A percentile compares a stretch with the other conserved stretches of the same genome.
Conservation (phyloP, 2,329 filamentous ascomycete species). For the Alternaria novae-zelandiae region DNA sequence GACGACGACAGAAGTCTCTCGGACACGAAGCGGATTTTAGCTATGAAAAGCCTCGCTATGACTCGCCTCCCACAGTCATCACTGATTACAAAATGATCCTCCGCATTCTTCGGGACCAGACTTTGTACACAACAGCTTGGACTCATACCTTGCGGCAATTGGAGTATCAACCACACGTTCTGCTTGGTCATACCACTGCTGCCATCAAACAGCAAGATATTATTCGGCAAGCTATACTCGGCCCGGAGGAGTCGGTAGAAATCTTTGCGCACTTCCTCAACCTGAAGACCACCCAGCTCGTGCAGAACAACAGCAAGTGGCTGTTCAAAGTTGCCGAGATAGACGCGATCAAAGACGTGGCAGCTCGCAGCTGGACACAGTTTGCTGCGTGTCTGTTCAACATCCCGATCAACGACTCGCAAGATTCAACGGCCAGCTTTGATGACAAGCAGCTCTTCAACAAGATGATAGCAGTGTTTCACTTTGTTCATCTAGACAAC, state of each 20-base stretch:
- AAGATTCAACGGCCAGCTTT: not conserved
- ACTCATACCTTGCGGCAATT: not conserved
- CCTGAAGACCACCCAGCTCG: not conserved
- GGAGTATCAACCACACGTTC: not conserved
- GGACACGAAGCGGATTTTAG: not conserved
- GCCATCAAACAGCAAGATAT: not conserved
- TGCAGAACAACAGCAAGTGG: not conserved
- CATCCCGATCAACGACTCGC: not conserved
- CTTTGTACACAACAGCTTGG: not conserved
- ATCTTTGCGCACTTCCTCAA: not conserved
- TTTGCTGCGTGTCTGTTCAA: not conserved
- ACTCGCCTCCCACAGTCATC: not conserved
- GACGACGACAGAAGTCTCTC: not conserved
- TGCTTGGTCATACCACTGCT: not conserved
- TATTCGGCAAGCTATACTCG: not conserved
- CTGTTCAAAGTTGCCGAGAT: not conserved
- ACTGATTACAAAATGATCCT: not conserved
- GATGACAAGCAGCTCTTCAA: not conserved
- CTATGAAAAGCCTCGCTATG: not conserved
- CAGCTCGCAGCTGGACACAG: not conserved
- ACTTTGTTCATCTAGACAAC: not conserved
- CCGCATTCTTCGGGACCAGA: not conserved
- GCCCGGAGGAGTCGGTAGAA: not conserved
- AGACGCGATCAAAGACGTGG: not conserved
- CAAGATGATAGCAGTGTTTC: not conserved